These are phyloP conservation scores for Nephelium lappaceum DNA, from an alignment of 345 rosid genomes.

Conservation along the genomic window DNA sequence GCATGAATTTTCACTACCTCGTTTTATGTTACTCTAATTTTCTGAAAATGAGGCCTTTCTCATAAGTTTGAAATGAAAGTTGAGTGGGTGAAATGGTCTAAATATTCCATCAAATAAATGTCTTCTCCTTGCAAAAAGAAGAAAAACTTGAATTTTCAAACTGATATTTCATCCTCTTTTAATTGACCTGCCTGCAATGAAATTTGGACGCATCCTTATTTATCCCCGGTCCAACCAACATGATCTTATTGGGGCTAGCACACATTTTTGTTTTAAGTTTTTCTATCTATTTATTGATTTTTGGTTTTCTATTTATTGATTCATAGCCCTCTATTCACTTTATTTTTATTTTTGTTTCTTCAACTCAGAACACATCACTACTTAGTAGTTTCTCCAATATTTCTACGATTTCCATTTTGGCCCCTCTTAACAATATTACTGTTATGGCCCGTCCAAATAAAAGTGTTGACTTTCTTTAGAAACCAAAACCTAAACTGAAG, in stretches of 20 bases:
- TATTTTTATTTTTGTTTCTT: background rate
- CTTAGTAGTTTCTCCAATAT: background rate
- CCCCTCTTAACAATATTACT: background rate
- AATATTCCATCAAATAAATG: background rate
- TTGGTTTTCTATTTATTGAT: background rate
- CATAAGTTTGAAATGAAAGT: background rate
- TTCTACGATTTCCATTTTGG: background rate
- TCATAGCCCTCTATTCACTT: background rate
- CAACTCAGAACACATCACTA: background rate
- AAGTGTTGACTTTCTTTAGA: background rate
- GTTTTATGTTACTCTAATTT: background rate
- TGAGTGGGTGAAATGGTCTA: background rate
- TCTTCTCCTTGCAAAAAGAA: background rate
- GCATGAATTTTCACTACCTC: background rate
- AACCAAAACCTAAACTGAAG: background rate
- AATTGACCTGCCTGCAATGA: background rate
- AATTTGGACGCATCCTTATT: slow-evolving; percentile 1
- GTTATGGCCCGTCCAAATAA: background rate
- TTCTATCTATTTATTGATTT: background rate
- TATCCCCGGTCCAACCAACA: background rate
- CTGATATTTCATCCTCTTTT: background rate
- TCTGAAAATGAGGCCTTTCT: background rate
- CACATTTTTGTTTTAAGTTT: background rate
- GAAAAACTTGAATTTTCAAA: background rate
- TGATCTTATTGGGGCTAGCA: background rate